phyloP scores from a whole-genome alignment of 257 asterid genomes.

The Vinca minor region DNA sequence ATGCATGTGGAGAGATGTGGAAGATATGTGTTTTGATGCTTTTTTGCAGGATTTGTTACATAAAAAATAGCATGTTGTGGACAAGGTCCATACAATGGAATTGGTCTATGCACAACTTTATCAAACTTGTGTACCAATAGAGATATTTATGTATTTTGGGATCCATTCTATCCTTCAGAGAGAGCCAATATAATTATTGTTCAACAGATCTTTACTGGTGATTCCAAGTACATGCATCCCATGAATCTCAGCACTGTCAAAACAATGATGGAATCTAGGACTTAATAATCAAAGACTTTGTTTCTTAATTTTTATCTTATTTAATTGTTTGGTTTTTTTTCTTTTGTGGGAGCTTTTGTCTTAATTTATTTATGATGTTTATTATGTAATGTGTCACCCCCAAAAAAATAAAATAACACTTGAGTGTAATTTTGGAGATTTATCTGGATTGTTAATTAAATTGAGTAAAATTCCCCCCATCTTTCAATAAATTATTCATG shows the following conservation, averaged over 20 bases:
- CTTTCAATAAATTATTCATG: neutral
- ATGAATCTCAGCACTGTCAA: conserved; percentile 58
- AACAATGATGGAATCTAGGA: conserved; percentile 42
- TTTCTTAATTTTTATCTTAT: too few species aligned
- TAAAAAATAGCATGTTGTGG: conserved; percentile 78
- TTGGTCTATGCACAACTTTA: conserved; percentile 58
- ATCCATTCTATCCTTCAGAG: conserved; percentile 67
- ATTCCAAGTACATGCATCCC: conserved; percentile 46
- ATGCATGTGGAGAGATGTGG: neutral
- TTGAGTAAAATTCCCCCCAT: neutral
- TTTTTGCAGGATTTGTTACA: conserved; percentile 51
- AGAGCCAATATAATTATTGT: conserved; percentile 61
- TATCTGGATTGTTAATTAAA: neutral
- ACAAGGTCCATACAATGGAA: conserved; percentile 72
- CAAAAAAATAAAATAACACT: too few species aligned
- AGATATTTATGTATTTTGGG: conserved; percentile 69
- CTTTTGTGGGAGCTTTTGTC: too few species aligned
- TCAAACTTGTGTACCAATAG: conserved; percentile 76
- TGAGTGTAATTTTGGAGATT: neutral
- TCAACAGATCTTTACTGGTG: conserved; percentile 48
- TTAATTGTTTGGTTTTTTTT: neutral
- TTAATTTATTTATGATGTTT: neutral
- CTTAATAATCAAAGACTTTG: too few species aligned
- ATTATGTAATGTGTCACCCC: neutral
- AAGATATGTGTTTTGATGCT: neutral